Conservation (phyloP, 768 basidiomycete species). For the Candolleomyces aberdarensis region DNA sequence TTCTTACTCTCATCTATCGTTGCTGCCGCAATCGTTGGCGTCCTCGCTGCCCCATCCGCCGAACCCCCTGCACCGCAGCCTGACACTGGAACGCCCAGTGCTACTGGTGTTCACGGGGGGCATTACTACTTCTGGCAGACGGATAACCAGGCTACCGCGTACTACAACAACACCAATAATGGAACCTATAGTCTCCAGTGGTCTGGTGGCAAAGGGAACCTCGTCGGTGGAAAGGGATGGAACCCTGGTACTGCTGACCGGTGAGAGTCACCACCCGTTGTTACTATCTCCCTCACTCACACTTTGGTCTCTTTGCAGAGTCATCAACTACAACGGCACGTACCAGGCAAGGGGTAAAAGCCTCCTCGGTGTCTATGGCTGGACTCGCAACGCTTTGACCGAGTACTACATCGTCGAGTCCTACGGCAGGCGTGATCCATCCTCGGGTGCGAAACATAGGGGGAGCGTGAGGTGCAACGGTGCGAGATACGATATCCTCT, state of each 20-base stretch:
- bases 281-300: background rate
- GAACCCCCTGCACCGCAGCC: background rate
- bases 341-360: slow-evolving; percentile 36
- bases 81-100: slow-evolving; percentile 20
- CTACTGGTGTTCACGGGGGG: slow-evolving; percentile 27
- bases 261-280: slow-evolving; percentile 6
- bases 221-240: slow-evolving; percentile 40
- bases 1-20: no score
- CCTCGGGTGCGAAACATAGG: slow-evolving; percentile 26
- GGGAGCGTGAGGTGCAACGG: slow-evolving; percentile 42
- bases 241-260: slow-evolving; percentile 26
- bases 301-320: slow-evolving; percentile 15
- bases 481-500: slow-evolving; percentile 38
- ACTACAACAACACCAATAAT: slow-evolving; percentile 27
- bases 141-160: slow-evolving; percentile 26
- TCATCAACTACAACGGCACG: slow-evolving; percentile 34
- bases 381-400: slow-evolving; percentile 43
- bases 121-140: slow-evolving; percentile 39
- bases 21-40: no score
- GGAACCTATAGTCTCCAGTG: slow-evolving; percentile 32
- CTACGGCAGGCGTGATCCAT: slow-evolving; percentile 40
- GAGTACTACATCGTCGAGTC: slow-evolving; percentile 48
- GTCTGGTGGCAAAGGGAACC: slow-evolving; percentile 28
- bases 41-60: no score
- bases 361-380: slow-evolving; percentile 47